These are phyloP conservation scores for Botryosphaeria dothidea DNA, from an alignment of 2,329 filamentous ascomycete species.

Conservation along the genomic window DNA sequence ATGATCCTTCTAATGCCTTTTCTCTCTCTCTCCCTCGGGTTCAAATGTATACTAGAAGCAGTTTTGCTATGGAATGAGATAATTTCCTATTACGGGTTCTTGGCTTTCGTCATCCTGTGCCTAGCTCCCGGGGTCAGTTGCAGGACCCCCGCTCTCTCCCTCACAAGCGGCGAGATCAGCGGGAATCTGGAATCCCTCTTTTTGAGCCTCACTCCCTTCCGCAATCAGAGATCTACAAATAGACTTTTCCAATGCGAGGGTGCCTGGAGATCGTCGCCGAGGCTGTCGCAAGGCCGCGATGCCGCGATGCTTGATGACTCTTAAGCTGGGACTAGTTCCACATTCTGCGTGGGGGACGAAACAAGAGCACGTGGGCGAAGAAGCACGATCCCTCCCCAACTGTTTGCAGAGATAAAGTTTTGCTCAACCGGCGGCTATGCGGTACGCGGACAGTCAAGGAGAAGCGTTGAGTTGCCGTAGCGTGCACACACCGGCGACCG, in stretches of 20 bases:
- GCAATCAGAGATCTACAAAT: constrained; percentile 5
- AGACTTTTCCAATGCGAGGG: background rate
- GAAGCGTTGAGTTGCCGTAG: no score
- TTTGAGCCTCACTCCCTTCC: background rate
- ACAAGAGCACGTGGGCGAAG: no score
- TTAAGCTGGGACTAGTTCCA: no score
- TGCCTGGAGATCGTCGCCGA: constrained; percentile 1
- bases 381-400: no score
- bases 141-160: background rate
- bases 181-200: background rate
- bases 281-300: background rate
- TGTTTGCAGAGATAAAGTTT: no score
- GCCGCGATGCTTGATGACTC: background rate
- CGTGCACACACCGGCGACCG: no score
- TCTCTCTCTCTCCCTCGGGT: background rate
- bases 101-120: constrained; percentile 13
- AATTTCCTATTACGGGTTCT: constrained; percentile 13
- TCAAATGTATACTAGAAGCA: constrained; percentile 16
- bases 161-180: background rate
- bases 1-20: background rate
- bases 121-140: constrained; percentile 1
- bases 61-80: constrained; percentile 11
- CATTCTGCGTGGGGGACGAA: no score
- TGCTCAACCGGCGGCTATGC: no score
- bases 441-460: no score